Base-by-base conservation (phyloP, 2,329 filamentous ascomycete genomes). In the Pleoardoris graminearum region DNA sequence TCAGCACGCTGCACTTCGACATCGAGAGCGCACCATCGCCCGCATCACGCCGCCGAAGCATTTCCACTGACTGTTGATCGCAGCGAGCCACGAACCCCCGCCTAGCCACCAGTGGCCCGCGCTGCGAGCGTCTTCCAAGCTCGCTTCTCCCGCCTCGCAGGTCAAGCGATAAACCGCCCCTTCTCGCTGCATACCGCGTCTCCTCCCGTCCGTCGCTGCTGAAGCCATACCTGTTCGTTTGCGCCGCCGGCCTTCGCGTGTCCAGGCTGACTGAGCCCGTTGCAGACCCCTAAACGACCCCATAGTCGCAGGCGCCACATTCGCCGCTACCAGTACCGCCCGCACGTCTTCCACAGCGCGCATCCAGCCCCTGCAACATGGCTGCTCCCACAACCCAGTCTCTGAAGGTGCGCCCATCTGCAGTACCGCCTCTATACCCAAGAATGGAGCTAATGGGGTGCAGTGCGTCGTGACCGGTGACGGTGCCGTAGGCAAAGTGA, bases 381-480 rank as follows among this genome's bases (percentile, higher is more conserved):
- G 93, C 93, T 83, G 88, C 89, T 76, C 88, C 87, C 57, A 89
- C 89, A 70, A 93, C 92, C 70, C 90, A 95, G 80, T 95, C 90
- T 66, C 80, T 96, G 73, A 96, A 96, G 90, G 91, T 94, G 80
- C 57, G 60, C 56, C 30, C 29, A 27, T 25, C 29, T 48, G 11
- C 37, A 14, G 49, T 35, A 27, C 38, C 12, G 16, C n/a, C 10
- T 32, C 25, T 11, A 19, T 22, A 39, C 27, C 8, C 11, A 23
- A 35, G 33, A 21, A 49, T 41, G n/a, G n/a, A 11, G 51, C 67
- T 70, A 56, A 70, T 55, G 21, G 37, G 33, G 29, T 57, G 57
- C 69, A 97, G 91, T 99, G 94, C 77, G 94, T 99, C 74, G 94
- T 99, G 73, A 97, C 94, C 59, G 94, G 94, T 80, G 94, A 99